These are phyloP conservation scores for Hericium rajendrae DNA, from an alignment of 768 basidiomycete species.

Conservation along the genomic window DNA sequence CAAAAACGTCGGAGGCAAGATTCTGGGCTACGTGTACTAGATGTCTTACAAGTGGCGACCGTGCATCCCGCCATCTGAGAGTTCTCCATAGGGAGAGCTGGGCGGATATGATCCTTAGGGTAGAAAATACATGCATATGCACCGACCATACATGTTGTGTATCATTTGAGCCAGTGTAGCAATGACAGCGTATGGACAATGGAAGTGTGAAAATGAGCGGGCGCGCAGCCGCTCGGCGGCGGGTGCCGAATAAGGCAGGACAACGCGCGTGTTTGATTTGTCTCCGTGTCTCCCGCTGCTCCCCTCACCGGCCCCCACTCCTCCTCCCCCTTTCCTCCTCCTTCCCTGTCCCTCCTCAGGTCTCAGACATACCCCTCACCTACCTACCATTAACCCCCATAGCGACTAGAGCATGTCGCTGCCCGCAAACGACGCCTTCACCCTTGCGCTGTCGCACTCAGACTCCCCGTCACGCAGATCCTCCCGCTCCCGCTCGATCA, in stretches of 20 bases:
- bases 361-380: background rate
- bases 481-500: constrained; percentile 14
- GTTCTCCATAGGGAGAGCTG: too few relatives aligned
- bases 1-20: constrained; percentile 95
- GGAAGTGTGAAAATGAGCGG: background rate
- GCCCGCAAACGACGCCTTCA: constrained; percentile 14
- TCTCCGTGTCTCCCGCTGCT: background rate
- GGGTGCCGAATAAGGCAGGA: too few relatives aligned
- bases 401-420: constrained; percentile 2
- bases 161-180: background rate
- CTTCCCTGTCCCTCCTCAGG: background rate
- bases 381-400: background rate
- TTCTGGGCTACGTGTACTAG: constrained; percentile 89
- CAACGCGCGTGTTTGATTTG: background rate
- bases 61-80: background rate
- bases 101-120: background rate
- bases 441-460: constrained; percentile 8
- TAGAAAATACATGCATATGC: background rate
- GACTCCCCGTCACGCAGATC: constrained; percentile 13
- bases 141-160: background rate
- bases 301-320: background rate
- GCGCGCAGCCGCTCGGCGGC: background rate
- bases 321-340: background rate
- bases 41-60: background rate
- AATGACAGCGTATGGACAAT: too few relatives aligned